Percentiles rank a stretch among this genome's conserved stretches.
phyloP scores from a whole-genome alignment of 331 rosid genomes.

The Acacia concinna region DNA sequence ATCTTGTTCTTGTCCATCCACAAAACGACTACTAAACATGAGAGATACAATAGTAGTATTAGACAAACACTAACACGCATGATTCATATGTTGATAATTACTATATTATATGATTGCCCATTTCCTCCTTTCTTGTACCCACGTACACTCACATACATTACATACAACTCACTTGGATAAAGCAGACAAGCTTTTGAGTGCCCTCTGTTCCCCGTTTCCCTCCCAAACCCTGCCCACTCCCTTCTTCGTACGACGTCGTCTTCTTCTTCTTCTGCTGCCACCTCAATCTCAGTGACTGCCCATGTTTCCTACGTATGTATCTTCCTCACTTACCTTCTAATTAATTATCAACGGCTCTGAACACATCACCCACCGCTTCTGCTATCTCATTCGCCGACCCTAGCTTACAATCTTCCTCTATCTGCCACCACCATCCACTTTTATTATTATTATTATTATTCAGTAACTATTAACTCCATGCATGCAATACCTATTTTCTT shows the following conservation, averaged over 20 bases:
- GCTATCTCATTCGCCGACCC: conserved; percentile 81
- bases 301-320: neutral
- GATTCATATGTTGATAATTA: neutral
- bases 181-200: conserved; percentile 31
- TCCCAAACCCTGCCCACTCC: conserved; percentile 16
- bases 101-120: neutral
- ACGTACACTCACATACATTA: too few species aligned
- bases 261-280: conserved; percentile 19
- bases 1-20: neutral
- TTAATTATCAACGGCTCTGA: conserved; percentile 29
- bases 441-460: too few species aligned
- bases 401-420: conserved; percentile 79
- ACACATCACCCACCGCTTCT: conserved; percentile 66
- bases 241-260: neutral
- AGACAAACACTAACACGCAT: neutral
- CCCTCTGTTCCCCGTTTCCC: conserved; percentile 46
- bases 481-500: neutral
- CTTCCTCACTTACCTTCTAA: neutral
- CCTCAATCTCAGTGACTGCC: neutral
- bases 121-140: neutral
- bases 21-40: neutral
- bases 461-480: neutral
- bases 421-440: conserved; percentile 50
- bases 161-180: conserved; percentile 37
- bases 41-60: too few species aligned